Percentiles rank a stretch among this genome's conserved stretches.
Evolutionary conservation across 2,329 filamentous ascomycete species (phyloP).

Genomic region (Neonectria sp.): DNA sequence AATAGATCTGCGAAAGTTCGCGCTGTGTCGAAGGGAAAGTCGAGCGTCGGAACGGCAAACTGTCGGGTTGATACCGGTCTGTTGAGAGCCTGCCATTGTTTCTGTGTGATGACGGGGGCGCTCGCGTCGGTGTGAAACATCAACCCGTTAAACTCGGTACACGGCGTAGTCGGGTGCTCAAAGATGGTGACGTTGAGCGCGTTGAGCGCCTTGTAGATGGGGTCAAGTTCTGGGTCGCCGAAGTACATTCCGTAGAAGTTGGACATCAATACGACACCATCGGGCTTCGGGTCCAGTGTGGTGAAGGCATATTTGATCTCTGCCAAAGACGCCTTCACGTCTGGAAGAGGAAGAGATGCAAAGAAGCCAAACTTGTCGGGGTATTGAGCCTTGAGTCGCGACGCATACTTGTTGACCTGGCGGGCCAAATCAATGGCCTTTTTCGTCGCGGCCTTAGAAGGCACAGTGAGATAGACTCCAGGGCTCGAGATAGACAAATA

Average conservation of each 20-base stretch:
- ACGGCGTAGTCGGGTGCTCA: conserved; percentile 69
- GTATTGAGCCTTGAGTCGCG: conserved; percentile 33
- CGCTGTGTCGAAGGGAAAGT: conserved; percentile 45
- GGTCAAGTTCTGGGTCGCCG: conserved; percentile 61
- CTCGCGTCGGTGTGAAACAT: conserved; percentile 26
- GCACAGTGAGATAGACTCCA: conserved; percentile 43
- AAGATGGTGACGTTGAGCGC: conserved; percentile 63
- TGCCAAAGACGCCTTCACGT: conserved; percentile 60
- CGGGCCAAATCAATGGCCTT: conserved; percentile 39
- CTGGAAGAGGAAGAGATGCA: conserved; percentile 67
- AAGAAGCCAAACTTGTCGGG: conserved; percentile 62
- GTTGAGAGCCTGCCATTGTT: conserved; percentile 39
- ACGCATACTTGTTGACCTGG: conserved; percentile 39
- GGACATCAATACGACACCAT: conserved; percentile 67
- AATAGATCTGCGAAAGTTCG: conserved; percentile 41
- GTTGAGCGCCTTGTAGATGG: conserved; percentile 65
- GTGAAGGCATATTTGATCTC: conserved; percentile 62
- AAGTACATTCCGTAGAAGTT: conserved; percentile 69
- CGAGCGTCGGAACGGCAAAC: conserved; percentile 32
- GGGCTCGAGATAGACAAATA: conserved; percentile 46
- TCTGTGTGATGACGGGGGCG: conserved; percentile 16
- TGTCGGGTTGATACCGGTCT: conserved; percentile 34
- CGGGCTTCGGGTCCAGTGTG: conserved; percentile 57
- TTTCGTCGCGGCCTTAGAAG: conserved; percentile 36
- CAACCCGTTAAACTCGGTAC: conserved; percentile 46